These are phyloP conservation scores for Colletotrichum magnum DNA, from an alignment of 2,329 filamentous ascomycete species.

Conservation along the genomic window DNA sequence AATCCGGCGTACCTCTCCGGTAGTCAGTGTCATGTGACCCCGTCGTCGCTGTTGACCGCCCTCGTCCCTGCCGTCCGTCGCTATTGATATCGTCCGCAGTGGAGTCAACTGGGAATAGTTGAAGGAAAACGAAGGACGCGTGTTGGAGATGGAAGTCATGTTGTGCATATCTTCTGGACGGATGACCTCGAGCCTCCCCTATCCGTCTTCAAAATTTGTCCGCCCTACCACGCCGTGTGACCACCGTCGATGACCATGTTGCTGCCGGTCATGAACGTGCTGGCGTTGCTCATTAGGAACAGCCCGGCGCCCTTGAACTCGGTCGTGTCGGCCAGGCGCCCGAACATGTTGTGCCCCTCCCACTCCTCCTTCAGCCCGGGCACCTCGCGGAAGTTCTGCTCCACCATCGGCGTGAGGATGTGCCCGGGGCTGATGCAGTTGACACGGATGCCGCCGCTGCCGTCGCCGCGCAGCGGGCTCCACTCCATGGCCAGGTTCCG, in stretches of 20 bases:
- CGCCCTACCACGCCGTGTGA: constrained; percentile 65
- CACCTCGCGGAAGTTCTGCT: constrained; percentile 77
- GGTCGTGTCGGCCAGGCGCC: constrained; percentile 67
- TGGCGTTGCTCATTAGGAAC: constrained; percentile 74
- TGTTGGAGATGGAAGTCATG: too few relatives aligned
- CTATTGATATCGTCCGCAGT: too few relatives aligned
- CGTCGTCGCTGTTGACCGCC: too few relatives aligned
- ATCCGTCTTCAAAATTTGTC: too few relatives aligned
- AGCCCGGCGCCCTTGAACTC: constrained; percentile 74
- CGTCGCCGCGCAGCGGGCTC: constrained; percentile 59
- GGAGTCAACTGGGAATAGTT: too few relatives aligned
- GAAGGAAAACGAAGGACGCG: too few relatives aligned
- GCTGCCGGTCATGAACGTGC: constrained; percentile 74
- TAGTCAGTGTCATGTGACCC: too few relatives aligned
- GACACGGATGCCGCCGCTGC: constrained; percentile 71
- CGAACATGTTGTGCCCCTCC: constrained; percentile 82
- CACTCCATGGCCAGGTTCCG: constrained; percentile 76
- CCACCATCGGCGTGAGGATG: constrained; percentile 79
- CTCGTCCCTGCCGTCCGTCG: too few relatives aligned
- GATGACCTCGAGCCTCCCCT: too few relatives aligned
- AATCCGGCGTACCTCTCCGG: too few relatives aligned
- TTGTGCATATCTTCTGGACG: too few relatives aligned
- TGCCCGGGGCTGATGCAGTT: constrained; percentile 52
- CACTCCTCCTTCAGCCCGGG: constrained; percentile 73
- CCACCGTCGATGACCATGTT: constrained; percentile 71